Evolutionary conservation across 2,329 filamentous ascomycete species (phyloP), one percentile per base, ranked within the genome.

Genomic region (Orbilia oligospora): DNA sequence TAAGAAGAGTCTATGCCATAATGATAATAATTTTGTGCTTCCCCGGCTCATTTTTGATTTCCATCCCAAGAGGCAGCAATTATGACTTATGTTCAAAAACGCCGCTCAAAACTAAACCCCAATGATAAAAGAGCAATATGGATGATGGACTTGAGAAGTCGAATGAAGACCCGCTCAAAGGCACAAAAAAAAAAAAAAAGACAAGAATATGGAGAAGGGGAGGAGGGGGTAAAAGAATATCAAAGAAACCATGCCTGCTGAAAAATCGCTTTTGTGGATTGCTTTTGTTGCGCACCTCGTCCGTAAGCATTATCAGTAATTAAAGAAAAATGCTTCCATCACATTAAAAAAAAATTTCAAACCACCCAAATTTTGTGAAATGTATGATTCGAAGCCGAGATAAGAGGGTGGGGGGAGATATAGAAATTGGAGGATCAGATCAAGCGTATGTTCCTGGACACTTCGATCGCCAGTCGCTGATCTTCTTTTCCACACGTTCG

Each of bases 391-490:
- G 14, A 41, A 16, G 38, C 16, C 38, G 38, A 41, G 2, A 41
- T 41, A 5, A 27, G 38, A 12, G 22, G 64, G 53, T 41, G 12
- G 51, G 38, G 5, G 22, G 64, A 63, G n/a, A 55, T 67, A 27
- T 44, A 77, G 30, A 71, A 6, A 30, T 30, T 24, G 16, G 22
- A 38, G n/a, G 1, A 2, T 6, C 22, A 22, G 30, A 30, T 20
- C 14, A 58, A 14, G 65, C 51, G 16, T 46, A 46, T 46, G 61
- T 36, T 12, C 66, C 46, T 3, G 73, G 73, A 16, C 75, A 78
- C 12, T 78, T 78, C 24, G 64, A 64, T 8, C 68, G 68, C 75
- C 75, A 78, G 18, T 68, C 53, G 3, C 48, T n/a, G 18, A 72
- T 20, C 27, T 78, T 78, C n/a, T 56, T 49, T 53, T 69, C 63